These are phyloP conservation scores for Dioscorea zingiberensis DNA, from an alignment of 106 monocot species.

Conservation along the genomic window DNA sequence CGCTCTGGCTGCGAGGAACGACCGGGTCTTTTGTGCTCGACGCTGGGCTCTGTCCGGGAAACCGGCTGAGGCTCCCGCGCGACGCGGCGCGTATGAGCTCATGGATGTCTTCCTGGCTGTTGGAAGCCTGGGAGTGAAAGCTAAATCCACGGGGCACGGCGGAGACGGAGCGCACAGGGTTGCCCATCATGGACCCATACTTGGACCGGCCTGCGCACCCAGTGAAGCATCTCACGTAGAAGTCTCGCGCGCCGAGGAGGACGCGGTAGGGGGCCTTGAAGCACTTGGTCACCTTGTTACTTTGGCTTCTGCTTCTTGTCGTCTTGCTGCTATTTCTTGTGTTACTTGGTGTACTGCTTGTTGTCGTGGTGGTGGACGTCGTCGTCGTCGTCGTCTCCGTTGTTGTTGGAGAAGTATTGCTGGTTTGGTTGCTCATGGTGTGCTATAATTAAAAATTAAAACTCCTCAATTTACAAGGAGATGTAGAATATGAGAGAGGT, in stretches of 20 bases:
- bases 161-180: not conserved
- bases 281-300: conserved; percentile 16
- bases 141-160: conserved; percentile 22
- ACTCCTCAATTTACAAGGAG: too few relatives aligned
- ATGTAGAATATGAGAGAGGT: too few relatives aligned
- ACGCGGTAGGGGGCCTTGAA: conserved; percentile 36
- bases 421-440: too few relatives aligned
- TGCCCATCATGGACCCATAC: conserved; percentile 7
- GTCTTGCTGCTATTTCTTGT: not conserved
- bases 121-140: conserved; percentile 1
- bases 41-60: not conserved
- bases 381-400: too few relatives aligned
- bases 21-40: not conserved
- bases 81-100: conserved; percentile 56
- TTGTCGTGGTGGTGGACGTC: too few relatives aligned
- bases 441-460: too few relatives aligned
- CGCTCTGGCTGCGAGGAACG: conserved; percentile 55
- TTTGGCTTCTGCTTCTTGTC: not conserved
- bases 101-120: conserved; percentile 33
- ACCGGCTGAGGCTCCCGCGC: not conserved
- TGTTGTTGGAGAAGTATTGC: too few relatives aligned
- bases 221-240: conserved; percentile 49
- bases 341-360: too few relatives aligned
- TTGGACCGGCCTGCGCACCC: conserved; percentile 27
- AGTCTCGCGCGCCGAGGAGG: conserved; percentile 29